A percentile compares a stretch with the other conserved stretches of the same genome.
phyloP scores from a whole-genome alignment of 441 rosid species.

The Gossypium trilobum region DNA sequence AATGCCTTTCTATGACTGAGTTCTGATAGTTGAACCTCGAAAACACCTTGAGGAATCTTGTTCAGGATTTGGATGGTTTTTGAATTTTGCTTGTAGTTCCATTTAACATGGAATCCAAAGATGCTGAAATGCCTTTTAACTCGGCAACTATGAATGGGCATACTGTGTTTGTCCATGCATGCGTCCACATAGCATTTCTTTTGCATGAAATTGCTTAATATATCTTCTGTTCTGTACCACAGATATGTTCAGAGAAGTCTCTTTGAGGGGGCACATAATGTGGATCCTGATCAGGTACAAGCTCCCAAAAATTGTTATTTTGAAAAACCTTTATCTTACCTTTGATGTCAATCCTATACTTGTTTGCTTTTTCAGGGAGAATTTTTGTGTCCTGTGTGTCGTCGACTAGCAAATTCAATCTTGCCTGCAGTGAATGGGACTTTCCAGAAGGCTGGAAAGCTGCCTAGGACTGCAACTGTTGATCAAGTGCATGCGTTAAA shows the following conservation, averaged over 20 bases:
- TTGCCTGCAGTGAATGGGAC: slow-evolving; percentile 59
- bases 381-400: slow-evolving; percentile 96
- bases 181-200: background rate
- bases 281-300: slow-evolving; percentile 72
- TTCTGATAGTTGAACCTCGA: slow-evolving; percentile 1
- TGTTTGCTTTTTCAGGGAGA: slow-evolving; percentile 62
- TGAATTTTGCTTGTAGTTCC: background rate
- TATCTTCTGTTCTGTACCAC: slow-evolving; percentile 22
- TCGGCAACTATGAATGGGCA: background rate
- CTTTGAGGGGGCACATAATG: slow-evolving; percentile 87
- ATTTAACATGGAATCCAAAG: background rate
- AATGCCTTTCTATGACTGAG: background rate
- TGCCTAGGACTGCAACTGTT: slow-evolving; percentile 33
- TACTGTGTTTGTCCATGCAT: slow-evolving; percentile 5
- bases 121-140: background rate
- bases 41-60: slow-evolving; percentile 5
- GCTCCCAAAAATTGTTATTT: background rate
- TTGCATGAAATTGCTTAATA: slow-evolving; percentile 7
- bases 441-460: slow-evolving; percentile 43
- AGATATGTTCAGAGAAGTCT: slow-evolving; percentile 61
- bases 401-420: slow-evolving; percentile 77
- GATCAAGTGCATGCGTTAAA: slow-evolving; percentile 18
- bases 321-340: background rate
- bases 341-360: slow-evolving; percentile 11
- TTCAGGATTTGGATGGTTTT: slow-evolving; percentile 5